phyloP scores from a whole-genome alignment of 2,329 filamentous ascomycete genomes.

The Reticulascus tulasneorum region DNA sequence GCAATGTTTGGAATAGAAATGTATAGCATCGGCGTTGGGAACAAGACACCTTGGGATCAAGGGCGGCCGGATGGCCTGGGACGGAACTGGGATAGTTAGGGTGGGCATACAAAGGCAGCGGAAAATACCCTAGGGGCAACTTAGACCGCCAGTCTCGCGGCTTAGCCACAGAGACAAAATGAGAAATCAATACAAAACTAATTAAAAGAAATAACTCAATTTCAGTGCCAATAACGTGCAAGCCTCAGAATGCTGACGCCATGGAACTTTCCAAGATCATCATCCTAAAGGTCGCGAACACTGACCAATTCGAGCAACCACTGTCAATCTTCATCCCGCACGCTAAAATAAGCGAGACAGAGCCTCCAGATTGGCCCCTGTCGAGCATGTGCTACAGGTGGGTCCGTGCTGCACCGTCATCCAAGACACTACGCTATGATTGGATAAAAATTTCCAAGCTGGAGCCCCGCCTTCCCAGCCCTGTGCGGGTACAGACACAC shows the following conservation, averaged over 20 bases:
- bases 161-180: neutral
- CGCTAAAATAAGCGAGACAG: slow-evolving; percentile 19
- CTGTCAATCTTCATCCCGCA: slow-evolving; percentile 11
- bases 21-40: slow-evolving; percentile 3
- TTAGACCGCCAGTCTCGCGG: neutral
- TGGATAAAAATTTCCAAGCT: no score
- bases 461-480: no score
- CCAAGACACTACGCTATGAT: no score
- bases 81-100: no score
- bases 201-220: neutral
- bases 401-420: slow-evolving; percentile 10
- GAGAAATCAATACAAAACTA: neutral
- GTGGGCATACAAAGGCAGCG: no score
- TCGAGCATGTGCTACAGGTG: slow-evolving; percentile 13
- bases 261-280: no score
- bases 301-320: slow-evolving; percentile 1
- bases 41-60: slow-evolving; percentile 2
- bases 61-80: no score
- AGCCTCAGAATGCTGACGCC: neutral
- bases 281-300: neutral
- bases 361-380: slow-evolving; percentile 16
- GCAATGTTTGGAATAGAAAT: slow-evolving; percentile 8
- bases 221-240: slow-evolving; percentile 25
- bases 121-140: no score
- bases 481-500: no score